phyloP scores from a whole-genome alignment of 1,284 basidiomycete species.

The Cystodermella granulosa region DNA sequence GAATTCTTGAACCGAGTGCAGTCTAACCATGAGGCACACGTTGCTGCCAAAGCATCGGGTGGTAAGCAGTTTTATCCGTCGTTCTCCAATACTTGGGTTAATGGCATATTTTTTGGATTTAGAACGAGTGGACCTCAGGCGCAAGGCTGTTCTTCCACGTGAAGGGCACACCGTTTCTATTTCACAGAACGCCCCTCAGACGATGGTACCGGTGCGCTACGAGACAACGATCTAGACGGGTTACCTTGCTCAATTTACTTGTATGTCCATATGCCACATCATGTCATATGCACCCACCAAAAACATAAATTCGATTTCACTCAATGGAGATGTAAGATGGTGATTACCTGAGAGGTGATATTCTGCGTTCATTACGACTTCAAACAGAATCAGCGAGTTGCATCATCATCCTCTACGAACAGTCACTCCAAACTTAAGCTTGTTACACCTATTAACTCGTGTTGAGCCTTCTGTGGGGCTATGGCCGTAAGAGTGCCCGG shows the following conservation, averaged over 20 bases:
- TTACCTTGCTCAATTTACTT: conserved; percentile 2
- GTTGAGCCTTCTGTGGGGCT: too few relatives aligned
- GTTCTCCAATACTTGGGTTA: not conserved
- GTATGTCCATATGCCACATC: conserved; percentile 7
- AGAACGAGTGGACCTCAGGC: conserved; percentile 85
- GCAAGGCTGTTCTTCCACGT: conserved; percentile 81
- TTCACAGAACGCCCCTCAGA: conserved; percentile 82
- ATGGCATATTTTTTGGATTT: conserved; percentile 8
- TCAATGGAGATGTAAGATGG: too few relatives aligned
- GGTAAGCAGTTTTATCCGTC: conserved; percentile 50
- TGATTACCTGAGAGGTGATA: too few relatives aligned
- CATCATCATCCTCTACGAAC: too few relatives aligned
- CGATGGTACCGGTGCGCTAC: conserved; percentile 86
- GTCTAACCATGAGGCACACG: conserved; percentile 83
- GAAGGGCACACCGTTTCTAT: conserved; percentile 74
- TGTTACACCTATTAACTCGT: too few relatives aligned
- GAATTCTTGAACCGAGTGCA: conserved; percentile 98
- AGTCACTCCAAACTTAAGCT: too few relatives aligned
- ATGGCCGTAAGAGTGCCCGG: too few relatives aligned
- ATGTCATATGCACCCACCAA: conserved; percentile 21
- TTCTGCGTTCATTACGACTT: too few relatives aligned
- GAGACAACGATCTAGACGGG: conserved; percentile 76
- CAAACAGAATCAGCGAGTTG: too few relatives aligned
- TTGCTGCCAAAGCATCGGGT: conserved; percentile 82
- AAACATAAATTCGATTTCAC: not conserved